A percentile compares a stretch with the other conserved stretches of the same genome.
These are phyloP conservation scores for Seiridium cupressi DNA, from an alignment of 2,329 filamentous ascomycete species.

Conservation along the genomic window DNA sequence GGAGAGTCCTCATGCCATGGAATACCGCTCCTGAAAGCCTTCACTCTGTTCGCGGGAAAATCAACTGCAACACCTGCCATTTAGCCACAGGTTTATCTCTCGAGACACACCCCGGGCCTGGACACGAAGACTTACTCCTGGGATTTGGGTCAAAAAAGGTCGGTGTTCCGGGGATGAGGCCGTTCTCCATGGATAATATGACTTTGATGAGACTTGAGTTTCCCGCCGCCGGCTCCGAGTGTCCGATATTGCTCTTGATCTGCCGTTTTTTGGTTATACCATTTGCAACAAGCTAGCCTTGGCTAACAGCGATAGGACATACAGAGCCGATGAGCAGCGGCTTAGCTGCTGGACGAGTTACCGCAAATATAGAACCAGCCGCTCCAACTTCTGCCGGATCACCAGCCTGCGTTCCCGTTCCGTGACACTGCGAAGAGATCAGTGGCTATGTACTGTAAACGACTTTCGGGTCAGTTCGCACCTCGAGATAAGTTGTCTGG, in stretches of 20 bases:
- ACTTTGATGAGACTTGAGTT: conserved; percentile 25
- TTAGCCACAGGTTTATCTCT: neutral
- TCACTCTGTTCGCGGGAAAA: conserved; percentile 11
- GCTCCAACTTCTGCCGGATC: conserved; percentile 20
- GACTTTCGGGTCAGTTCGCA: conserved; percentile 21
- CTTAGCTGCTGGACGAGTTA: neutral
- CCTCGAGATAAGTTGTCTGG: conserved; percentile 15
- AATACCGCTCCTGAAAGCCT: conserved; percentile 9
- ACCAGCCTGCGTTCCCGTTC: conserved; percentile 11
- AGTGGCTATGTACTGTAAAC: conserved; percentile 3
- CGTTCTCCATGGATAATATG: conserved; percentile 14
- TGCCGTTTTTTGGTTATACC: neutral
- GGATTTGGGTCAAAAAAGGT: conserved; percentile 12
- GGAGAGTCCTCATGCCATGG: conserved; percentile 19
- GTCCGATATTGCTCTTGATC: conserved; percentile 27
- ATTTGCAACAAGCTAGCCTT: neutral
- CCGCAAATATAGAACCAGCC: conserved; percentile 11
- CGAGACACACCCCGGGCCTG: neutral
- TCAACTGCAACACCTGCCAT: neutral
- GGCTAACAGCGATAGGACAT: neutral
- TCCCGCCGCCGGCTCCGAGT: conserved; percentile 23
- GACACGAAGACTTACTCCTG: neutral
- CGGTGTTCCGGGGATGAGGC: conserved; percentile 14
- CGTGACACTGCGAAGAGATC: conserved; percentile 15
- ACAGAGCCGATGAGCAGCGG: conserved; percentile 16